Conservation (phyloP, 179 eudicot species). For the Silene coronaria region DNA sequence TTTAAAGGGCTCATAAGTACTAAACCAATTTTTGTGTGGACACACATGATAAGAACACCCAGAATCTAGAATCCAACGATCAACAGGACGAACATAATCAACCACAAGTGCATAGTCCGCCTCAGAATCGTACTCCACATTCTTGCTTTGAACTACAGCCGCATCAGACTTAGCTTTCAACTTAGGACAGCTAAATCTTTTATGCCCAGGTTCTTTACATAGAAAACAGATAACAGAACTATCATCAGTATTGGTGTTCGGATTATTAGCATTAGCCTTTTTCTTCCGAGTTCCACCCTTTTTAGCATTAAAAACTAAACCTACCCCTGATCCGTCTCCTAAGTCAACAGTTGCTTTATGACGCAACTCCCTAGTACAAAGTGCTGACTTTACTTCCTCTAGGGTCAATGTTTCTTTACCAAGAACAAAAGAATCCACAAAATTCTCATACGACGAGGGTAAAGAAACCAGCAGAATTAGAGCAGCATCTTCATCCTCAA, state of each 20-base stretch:
- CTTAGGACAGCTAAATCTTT: not conserved
- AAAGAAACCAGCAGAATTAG: not conserved
- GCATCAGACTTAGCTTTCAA: not conserved
- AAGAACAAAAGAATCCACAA: not conserved
- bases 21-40: not conserved
- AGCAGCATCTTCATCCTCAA: not conserved
- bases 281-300: not conserved
- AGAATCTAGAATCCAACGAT: not conserved
- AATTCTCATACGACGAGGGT: not conserved
- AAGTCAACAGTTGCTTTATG: not conserved
- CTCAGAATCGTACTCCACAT: not conserved
- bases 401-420: not conserved
- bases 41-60: not conserved
- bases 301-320: not conserved
- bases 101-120: not conserved
- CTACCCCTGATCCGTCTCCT: not conserved
- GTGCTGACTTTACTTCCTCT: constrained; percentile 5
- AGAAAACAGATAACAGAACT: not conserved
- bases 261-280: not conserved
- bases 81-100: not conserved
- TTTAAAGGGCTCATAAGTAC: not conserved
- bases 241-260: not conserved
- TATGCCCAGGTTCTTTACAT: not conserved
- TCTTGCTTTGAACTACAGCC: not conserved
- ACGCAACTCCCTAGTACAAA: constrained; percentile 1